These are phyloP conservation scores for Friedmanniomyces endolithicus DNA, from an alignment of 495 filamentous ascomycete genomes.

Conservation along the genomic window DNA sequence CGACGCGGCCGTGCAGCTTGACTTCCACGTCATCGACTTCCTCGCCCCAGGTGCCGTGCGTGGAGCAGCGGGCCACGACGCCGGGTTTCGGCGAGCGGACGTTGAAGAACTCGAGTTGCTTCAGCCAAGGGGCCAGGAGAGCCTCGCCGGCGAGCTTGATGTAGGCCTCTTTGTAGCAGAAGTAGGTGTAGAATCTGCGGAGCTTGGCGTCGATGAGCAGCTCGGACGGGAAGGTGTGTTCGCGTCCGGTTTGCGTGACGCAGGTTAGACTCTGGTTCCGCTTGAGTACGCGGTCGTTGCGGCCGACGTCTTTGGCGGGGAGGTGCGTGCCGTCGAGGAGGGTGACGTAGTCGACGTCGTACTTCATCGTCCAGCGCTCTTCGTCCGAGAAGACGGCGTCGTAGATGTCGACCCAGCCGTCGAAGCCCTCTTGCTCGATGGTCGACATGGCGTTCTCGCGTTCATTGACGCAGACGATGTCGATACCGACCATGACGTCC, in stretches of 20 bases:
- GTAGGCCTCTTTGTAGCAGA: conserved; percentile 83
- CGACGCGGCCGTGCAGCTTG: conserved; percentile 35
- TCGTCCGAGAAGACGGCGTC: conserved; percentile 56
- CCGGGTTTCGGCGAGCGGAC: conserved; percentile 44
- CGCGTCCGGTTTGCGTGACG: conserved; percentile 21
- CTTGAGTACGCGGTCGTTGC: conserved; percentile 23
- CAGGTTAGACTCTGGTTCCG: conserved; percentile 25
- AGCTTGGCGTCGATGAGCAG: conserved; percentile 45
- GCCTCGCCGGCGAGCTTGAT: conserved; percentile 90
- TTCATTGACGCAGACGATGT: conserved; percentile 67
- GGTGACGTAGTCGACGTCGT: conserved; percentile 27
- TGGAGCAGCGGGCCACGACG: conserved; percentile 23
- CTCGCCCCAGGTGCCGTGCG: conserved; percentile 37
- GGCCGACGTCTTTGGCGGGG: conserved; percentile 23
- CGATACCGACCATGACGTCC: conserved; percentile 43
- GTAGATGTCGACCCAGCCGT: conserved; percentile 63
- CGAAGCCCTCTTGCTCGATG: conserved; percentile 40
- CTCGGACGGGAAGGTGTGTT: conserved; percentile 26
- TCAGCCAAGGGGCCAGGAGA: conserved; percentile 66
- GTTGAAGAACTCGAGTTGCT: conserved; percentile 53
- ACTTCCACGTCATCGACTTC: conserved; percentile 41
- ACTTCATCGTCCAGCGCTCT: conserved; percentile 49
- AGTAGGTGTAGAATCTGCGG: conserved; percentile 73
- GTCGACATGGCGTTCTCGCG: conserved; percentile 43
- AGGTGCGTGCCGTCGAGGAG: conserved; percentile 28